These are phyloP conservation scores for Acacia pycnantha DNA, from an alignment of 331 rosid species.

Conservation along the genomic window DNA sequence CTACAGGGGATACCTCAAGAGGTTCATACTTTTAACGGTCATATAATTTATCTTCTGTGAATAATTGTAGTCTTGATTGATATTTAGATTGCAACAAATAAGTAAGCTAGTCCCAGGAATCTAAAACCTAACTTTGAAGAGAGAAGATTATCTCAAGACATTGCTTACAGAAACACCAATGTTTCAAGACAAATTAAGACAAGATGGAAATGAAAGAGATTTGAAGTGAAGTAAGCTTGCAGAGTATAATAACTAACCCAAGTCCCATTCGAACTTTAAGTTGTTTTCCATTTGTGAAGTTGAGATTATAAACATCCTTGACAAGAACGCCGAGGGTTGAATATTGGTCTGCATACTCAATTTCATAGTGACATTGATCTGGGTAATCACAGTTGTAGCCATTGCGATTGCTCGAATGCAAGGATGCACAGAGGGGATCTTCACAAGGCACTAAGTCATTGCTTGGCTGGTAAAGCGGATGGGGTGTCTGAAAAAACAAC, in stretches of 20 bases:
- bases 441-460: conserved; percentile 63
- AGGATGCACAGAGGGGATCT: conserved; percentile 66
- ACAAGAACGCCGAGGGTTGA: conserved; percentile 87
- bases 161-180: background rate
- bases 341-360: conserved; percentile 83
- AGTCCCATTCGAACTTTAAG: conserved; percentile 65
- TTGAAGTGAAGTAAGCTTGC: conserved; percentile 3
- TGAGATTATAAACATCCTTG: conserved; percentile 66
- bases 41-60: background rate
- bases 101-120: background rate
- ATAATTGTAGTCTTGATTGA: no score
- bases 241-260: conserved; percentile 57
- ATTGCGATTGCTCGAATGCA: conserved; percentile 45
- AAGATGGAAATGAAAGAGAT: background rate
- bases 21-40: background rate
- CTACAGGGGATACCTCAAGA: background rate
- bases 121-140: background rate
- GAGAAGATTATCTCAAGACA: background rate
- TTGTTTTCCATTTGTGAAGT: conserved; percentile 64
- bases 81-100: background rate
- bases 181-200: background rate
- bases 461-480: conserved; percentile 80
- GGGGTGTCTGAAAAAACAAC: conserved; percentile 68
- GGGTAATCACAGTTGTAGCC: conserved; percentile 54
- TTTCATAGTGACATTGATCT: conserved; percentile 79